Evolutionary conservation across 2,329 filamentous ascomycete species (phyloP), one percentile per base, ranked within the genome.

Genomic region (Verticillium zaregamsianum): DNA sequence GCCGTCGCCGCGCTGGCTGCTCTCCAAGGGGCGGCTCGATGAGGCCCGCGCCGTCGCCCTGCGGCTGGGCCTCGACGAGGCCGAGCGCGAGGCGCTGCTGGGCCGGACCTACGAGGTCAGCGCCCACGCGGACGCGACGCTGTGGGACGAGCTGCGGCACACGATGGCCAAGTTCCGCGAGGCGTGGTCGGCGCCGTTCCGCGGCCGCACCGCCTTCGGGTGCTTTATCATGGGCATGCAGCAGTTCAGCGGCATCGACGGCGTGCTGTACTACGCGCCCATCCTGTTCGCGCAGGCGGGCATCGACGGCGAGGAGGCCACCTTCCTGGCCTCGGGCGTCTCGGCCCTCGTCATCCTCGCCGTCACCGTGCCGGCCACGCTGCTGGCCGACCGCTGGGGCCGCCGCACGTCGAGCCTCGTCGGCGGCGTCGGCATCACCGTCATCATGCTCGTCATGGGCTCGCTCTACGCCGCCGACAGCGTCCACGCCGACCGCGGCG

Each of bases 191-290:
- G 45, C 45, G 45, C 45, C 45, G 20, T 81, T 80, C 15, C 76
- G 81, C 23, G 73, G 73, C 5, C 76, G 79, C 3, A 86, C 83
- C 0, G 70, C 77, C 0, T 71, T 88, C 20, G 85, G 80, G 0
- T 74, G 85, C 0, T 87, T 87, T 63, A 70, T 87, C 59, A 80
- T 88, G 69, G 80, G 77, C 2, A 85, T 87, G 77, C 79, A 85
- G 35, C 86, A 89, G 66, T 72, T 88, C 0, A 83, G 78, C 32
- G 86, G 86, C 0, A 88, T 89, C 58, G 86, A 89, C 65, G 86
- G 83, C 0, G 80, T 89, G 5, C 76, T 87, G 28, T 88, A 86
- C 79, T 89, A 89, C 62, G 84, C 86, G 0, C 86, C 86, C 0
- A 72, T 82, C 0, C 76, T 90, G 0, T 89, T 89, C 65, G 72